phyloP scores from a whole-genome alignment of 148 eudicot species.

The Cornus kousa region DNA sequence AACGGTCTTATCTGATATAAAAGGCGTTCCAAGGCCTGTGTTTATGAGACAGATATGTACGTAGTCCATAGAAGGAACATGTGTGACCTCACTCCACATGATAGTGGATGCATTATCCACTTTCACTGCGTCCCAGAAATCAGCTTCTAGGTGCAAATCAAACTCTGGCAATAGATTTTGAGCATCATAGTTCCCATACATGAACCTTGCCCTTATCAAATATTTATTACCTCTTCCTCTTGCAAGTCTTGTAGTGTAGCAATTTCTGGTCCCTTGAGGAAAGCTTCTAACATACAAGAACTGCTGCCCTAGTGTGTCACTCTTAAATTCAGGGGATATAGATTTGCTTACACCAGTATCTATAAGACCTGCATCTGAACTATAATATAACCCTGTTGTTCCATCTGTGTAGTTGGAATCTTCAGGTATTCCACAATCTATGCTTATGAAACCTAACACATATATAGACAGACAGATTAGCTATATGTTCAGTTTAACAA shows the following conservation, averaged over 20 bases:
- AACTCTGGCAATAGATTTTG: conserved; percentile 19
- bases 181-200: conserved; percentile 44
- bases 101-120: not conserved
- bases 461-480: too few relatives aligned
- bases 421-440: conserved; percentile 32
- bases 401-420: conserved; percentile 20
- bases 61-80: conserved; percentile 19
- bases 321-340: conserved; percentile 12
- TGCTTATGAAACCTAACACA: conserved; percentile 31
- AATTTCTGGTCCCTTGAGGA: conserved; percentile 36
- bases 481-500: not conserved
- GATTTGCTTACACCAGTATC: conserved; percentile 19
- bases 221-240: conserved; percentile 19
- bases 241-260: conserved; percentile 31
- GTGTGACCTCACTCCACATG: conserved; percentile 23
- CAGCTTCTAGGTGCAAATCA: conserved; percentile 31
- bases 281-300: conserved; percentile 28
- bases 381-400: conserved; percentile 22
- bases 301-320: not conserved
- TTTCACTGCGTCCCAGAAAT: conserved; percentile 28
- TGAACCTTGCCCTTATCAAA: conserved; percentile 35
- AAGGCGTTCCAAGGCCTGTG: conserved; percentile 31
- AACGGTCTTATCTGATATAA: conserved; percentile 37
- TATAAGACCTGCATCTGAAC: conserved; percentile 19
- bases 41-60: conserved; percentile 37